These are phyloP conservation scores for Tulasnella sp. DNA, from an alignment of 768 basidiomycete genomes.

Conservation along the genomic window DNA sequence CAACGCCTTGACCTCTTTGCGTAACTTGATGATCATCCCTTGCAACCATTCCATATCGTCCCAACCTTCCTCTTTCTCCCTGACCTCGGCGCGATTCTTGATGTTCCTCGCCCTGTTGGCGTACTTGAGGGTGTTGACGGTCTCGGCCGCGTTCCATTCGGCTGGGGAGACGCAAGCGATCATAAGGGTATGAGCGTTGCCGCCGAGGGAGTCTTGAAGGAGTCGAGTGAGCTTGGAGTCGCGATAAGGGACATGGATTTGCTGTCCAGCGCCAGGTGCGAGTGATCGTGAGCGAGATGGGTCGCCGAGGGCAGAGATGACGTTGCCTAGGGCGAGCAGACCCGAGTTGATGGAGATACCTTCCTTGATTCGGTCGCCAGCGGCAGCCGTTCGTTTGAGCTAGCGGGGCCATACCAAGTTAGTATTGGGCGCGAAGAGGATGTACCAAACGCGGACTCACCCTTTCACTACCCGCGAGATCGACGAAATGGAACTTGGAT, in stretches of 20 bases:
- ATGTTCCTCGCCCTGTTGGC: conserved; percentile 96
- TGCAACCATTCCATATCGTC: conserved; percentile 97
- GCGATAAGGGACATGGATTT: conserved; percentile 89
- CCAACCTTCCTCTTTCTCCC: conserved; percentile 96
- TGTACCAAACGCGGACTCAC: conserved; percentile 28
- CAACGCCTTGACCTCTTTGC: conserved; percentile 73
- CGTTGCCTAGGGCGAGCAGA: conserved; percentile 90
- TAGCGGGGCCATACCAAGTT: conserved; percentile 27
- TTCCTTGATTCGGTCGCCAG: conserved; percentile 93
- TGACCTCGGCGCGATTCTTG: conserved; percentile 85
- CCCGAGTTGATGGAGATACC: conserved; percentile 99
- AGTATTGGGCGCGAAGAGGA: background rate
- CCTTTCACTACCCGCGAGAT: conserved; percentile 92
- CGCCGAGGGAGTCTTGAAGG: conserved; percentile 92
- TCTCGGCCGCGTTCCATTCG: conserved; percentile 91
- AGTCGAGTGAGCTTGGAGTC: conserved; percentile 97
- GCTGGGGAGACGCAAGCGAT: conserved; percentile 95
- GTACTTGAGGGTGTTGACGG: conserved; percentile 90
- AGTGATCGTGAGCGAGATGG: conserved; percentile 76
- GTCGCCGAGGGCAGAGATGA: conserved; percentile 95
- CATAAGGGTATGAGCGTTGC: conserved; percentile 97
- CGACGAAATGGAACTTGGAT: conserved; percentile 98
- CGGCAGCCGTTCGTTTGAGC: conserved; percentile 93
- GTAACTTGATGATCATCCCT: conserved; percentile 66
- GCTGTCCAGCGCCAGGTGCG: conserved; percentile 31